These are phyloP conservation scores for Aspergillus aculeatus DNA, from an alignment of 2,329 filamentous ascomycete species.

Conservation along the genomic window DNA sequence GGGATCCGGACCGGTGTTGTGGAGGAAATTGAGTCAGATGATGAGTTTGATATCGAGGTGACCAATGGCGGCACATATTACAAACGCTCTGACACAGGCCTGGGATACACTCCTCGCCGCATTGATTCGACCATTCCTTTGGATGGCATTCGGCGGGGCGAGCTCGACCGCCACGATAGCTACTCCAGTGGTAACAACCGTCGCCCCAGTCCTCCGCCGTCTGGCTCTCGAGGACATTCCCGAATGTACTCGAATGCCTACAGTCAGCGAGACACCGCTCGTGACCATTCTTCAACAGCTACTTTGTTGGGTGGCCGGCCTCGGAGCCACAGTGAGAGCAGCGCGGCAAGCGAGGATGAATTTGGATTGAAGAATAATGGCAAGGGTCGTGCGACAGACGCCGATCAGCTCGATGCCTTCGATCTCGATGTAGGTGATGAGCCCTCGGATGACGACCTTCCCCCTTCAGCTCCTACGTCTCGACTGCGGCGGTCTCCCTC, in stretches of 20 bases:
- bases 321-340: slow-evolving; percentile 46
- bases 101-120: slow-evolving; percentile 72
- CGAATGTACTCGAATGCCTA: slow-evolving; percentile 54
- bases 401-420: slow-evolving; percentile 35
- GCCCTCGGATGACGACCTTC: slow-evolving; percentile 58
- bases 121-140: slow-evolving; percentile 60
- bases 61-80: slow-evolving; percentile 71
- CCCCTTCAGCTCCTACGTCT: slow-evolving; percentile 51
- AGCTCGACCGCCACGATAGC: slow-evolving; percentile 42
- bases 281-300: slow-evolving; percentile 46
- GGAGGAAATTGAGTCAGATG: slow-evolving; percentile 94
- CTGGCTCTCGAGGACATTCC: slow-evolving; percentile 40
- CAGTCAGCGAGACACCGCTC: slow-evolving; percentile 42
- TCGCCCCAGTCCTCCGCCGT: slow-evolving; percentile 51
- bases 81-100: slow-evolving; percentile 72
- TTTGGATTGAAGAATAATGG: slow-evolving; percentile 42
- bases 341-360: slow-evolving; percentile 49
- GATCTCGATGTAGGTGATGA: slow-evolving; percentile 42
- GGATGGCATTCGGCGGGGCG: slow-evolving; percentile 45
- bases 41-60: slow-evolving; percentile 94
- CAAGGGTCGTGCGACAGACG: slow-evolving; percentile 38
- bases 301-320: slow-evolving; percentile 49
- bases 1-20: slow-evolving; percentile 96
- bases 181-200: slow-evolving; percentile 59
- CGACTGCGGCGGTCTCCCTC: slow-evolving; percentile 39